A percentile compares a stretch with the other conserved stretches of the same genome.
Evolutionary conservation across 2,329 filamentous ascomycete species (phyloP).

Genomic region (Aspergillus sp.): DNA sequence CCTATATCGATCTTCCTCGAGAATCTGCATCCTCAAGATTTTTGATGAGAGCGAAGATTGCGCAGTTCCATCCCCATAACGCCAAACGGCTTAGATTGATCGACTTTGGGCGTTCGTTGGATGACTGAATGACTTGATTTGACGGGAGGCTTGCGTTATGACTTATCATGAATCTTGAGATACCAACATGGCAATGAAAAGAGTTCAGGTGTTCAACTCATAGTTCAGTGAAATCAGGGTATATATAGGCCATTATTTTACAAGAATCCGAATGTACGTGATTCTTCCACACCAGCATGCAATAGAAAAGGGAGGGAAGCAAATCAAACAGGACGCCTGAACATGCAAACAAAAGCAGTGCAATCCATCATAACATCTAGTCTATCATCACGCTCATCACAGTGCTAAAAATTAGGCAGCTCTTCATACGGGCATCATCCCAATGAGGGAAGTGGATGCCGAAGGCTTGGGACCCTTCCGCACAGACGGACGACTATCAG

Average conservation of each 20-base stretch:
- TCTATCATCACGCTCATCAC: conserved; percentile 2
- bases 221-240: background rate
- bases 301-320: background rate
- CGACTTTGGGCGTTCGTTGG: conserved; percentile 48
- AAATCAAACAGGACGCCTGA: conserved; percentile 11
- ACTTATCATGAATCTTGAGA: no score
- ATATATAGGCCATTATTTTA: background rate
- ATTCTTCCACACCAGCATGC: background rate
- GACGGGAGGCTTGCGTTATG: no score
- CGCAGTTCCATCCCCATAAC: conserved; percentile 55
- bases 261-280: background rate
- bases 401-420: background rate
- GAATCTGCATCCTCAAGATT: conserved; percentile 55
- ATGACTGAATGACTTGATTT: conserved; percentile 18
- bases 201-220: background rate
- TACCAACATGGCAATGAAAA: background rate
- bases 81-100: conserved; percentile 51
- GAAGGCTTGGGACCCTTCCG: conserved; percentile 26
- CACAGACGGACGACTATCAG: conserved; percentile 18
- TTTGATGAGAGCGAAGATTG: conserved; percentile 54
- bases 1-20: conserved; percentile 48
- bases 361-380: conserved; percentile 3
- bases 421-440: conserved; percentile 39
- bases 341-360: conserved; percentile 14
- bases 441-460: conserved; percentile 28